These are phyloP conservation scores for Thozetella sp. DNA, from an alignment of 495 filamentous ascomycete species.

Conservation along the genomic window DNA sequence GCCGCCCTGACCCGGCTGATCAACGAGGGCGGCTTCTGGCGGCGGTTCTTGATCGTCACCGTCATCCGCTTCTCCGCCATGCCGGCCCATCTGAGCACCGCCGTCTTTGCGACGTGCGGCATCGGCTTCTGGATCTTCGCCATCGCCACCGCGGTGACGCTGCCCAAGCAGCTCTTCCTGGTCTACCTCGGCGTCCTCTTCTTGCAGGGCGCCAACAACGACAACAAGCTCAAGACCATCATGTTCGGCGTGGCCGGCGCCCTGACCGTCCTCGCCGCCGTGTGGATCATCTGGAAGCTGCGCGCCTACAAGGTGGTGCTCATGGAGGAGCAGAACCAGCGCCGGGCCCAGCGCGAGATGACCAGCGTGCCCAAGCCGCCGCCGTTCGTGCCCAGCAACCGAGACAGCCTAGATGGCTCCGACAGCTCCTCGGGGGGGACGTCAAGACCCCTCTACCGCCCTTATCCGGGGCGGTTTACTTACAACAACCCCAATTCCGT, in stretches of 20 bases:
- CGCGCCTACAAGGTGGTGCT: slow-evolving; percentile 22
- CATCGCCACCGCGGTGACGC: slow-evolving; percentile 28
- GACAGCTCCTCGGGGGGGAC: too few relatives aligned
- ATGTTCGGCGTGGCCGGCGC: slow-evolving; percentile 20
- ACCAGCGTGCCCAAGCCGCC: neutral
- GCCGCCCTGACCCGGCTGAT: slow-evolving; percentile 25
- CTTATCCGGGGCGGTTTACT: neutral
- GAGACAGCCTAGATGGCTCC: neutral
- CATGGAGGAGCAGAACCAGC: slow-evolving; percentile 23
- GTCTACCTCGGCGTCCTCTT: slow-evolving; percentile 35
- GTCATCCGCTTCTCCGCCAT: slow-evolving; percentile 32
- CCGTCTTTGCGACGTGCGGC: slow-evolving; percentile 32
- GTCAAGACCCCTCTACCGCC: neutral
- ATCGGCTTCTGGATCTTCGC: slow-evolving; percentile 31
- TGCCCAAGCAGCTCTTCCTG: slow-evolving; percentile 33
- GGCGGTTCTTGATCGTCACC: slow-evolving; percentile 17
- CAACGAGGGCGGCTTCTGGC: slow-evolving; percentile 26
- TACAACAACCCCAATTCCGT: neutral
- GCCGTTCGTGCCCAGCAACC: neutral
- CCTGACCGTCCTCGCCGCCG: slow-evolving; percentile 22
- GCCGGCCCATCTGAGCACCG: slow-evolving; percentile 31
- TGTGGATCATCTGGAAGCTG: slow-evolving; percentile 27
- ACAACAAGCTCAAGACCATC: slow-evolving; percentile 24
- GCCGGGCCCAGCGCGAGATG: slow-evolving; percentile 4
- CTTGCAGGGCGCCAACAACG: slow-evolving; percentile 9